Evolutionary conservation across 495 filamentous ascomycete genomes (phyloP), one percentile per base, ranked within the genome.

Genomic region (Xylaria castorea): DNA sequence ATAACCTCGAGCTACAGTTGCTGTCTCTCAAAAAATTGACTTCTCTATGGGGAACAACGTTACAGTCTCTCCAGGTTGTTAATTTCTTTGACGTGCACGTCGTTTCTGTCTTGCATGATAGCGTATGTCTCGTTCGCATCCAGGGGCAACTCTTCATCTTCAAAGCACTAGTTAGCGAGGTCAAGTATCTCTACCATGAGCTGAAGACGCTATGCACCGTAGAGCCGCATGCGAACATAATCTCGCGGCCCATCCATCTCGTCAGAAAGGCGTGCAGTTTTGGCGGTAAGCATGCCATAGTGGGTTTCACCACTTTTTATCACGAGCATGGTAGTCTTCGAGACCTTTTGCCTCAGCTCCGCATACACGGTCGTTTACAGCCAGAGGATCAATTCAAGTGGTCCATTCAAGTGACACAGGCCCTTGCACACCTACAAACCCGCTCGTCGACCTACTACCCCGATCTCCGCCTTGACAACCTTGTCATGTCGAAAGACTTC

Each of bases 151-250:
- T 83, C 5, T 85, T 79, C 81, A 83, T 87, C 71, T 77, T 87
- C 76, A 87, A 87, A 70, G 84, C 84, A 18, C 71, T 86, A 75
- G 83, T 84, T 14, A 86, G 84, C 72, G 80, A 79, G 70, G 81
- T 83, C 48, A 85, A 85, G 71, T 86, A 84, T 67, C 72, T 87
- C 18, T 86, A 85, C 73, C 80, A 82, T 70, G 85, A 87, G 68
- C 75, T 87, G 50, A 81, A 80, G 51, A 84, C 82, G 27, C 80
- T 87, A 7, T 80, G 85, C 66, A 79, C 70, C 12, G 77, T 86
- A 62, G 77, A 80, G 27, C 78, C 81, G 9, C 82, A 87, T 70
- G 75, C 77, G 11, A 83, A 87, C 67, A 63, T 86, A 50, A 81
- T 87, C 22, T 58, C 78, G 18, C 76, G 74, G 55, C 85, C 85